phyloP scores from a whole-genome alignment of 2,329 filamentous ascomycete species.

The Fusarium sulawesiense region DNA sequence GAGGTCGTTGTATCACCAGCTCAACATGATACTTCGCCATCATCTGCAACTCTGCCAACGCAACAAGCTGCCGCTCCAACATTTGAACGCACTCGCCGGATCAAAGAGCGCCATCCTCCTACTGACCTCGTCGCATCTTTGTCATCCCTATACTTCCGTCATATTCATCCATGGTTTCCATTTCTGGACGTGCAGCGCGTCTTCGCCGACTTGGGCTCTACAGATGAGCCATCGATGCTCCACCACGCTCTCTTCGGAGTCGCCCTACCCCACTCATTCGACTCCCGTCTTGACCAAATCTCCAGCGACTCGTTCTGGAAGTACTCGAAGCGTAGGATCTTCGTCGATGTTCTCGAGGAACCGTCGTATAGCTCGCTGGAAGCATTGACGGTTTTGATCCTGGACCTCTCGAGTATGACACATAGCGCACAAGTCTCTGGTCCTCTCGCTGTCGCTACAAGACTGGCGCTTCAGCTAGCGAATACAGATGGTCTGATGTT shows the following conservation, averaged over 20 bases:
- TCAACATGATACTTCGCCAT: rapidly evolving
- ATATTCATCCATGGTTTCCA: conserved; percentile 5
- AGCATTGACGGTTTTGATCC: neutral
- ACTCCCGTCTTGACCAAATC: neutral
- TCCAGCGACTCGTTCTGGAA: conserved; percentile 10
- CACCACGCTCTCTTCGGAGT: conserved; percentile 1
- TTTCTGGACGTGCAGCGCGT: conserved; percentile 2
- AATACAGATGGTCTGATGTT: neutral
- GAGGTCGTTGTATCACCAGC: neutral
- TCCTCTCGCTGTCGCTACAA: neutral
- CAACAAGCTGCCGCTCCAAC: neutral
- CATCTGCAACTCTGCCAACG: neutral
- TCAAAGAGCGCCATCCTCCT: neutral
- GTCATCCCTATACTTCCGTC: neutral
- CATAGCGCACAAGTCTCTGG: neutral
- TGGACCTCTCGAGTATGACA: neutral
- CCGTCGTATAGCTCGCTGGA: neutral
- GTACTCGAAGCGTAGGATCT: neutral
- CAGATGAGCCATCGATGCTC: neutral
- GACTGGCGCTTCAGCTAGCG: neutral
- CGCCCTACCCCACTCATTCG: neutral
- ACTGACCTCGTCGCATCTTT: neutral
- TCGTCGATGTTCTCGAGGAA: neutral
- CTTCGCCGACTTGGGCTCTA: neutral
- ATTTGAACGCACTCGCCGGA: neutral